These are phyloP conservation scores for Podila minutissima DNA, from an alignment of 192 early-diverging fungal genomes.

Conservation along the genomic window DNA sequence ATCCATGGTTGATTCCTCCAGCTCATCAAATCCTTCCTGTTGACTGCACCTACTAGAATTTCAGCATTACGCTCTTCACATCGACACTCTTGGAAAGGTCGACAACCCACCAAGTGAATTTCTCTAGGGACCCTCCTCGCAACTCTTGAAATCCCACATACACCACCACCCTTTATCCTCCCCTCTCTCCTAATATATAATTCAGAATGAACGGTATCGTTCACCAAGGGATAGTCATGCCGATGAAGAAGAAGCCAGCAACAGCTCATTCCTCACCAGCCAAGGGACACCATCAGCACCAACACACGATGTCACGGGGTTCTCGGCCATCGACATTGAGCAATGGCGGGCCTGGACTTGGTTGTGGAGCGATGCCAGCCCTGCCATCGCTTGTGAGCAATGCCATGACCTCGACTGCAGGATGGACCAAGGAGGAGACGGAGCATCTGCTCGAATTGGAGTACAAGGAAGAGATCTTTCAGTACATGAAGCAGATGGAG, in stretches of 20 bases:
- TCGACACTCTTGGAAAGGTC: too few species aligned
- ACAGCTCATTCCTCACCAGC: constrained; percentile 17
- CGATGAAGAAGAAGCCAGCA: constrained; percentile 43
- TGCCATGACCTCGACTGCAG: constrained; percentile 43
- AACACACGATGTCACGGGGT: constrained; percentile 7
- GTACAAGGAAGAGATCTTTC: constrained; percentile 52
- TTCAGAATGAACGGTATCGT: constrained; percentile 44
- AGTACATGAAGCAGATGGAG: constrained; percentile 56
- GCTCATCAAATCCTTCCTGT: background rate
- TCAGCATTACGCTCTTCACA: background rate
- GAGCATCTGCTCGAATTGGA: constrained; percentile 45
- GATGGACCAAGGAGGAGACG: constrained; percentile 42
- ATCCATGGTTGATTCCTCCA: background rate
- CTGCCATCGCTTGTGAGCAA: constrained; percentile 40
- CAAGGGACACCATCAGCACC: constrained; percentile 26
- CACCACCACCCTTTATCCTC: background rate
- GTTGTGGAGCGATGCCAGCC: constrained; percentile 4
- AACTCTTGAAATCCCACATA: background rate
- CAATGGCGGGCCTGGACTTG: constrained; percentile 1
- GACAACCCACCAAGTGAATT: too few species aligned
- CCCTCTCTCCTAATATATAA: background rate
- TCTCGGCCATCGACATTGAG: background rate
- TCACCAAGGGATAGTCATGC: constrained; percentile 36
- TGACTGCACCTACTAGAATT: background rate
- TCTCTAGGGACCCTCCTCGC: too few species aligned